These are phyloP conservation scores for Haberlea rhodopensis DNA, from an alignment of 257 asterid genomes.

Conservation along the genomic window DNA sequence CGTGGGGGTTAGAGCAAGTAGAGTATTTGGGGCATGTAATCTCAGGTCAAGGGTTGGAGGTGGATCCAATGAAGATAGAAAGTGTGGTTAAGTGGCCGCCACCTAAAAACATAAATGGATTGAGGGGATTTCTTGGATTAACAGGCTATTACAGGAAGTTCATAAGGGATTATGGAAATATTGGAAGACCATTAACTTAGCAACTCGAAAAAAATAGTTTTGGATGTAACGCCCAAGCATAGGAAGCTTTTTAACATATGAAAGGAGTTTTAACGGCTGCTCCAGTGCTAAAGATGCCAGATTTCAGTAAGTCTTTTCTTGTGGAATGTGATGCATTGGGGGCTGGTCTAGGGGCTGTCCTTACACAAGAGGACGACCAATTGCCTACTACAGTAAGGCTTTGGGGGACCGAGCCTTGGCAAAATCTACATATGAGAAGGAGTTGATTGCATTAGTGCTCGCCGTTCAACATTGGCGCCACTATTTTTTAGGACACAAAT, in stretches of 20 bases:
- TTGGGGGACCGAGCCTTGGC: neutral
- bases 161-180: neutral
- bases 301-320: neutral
- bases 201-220: neutral
- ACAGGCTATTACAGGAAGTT: neutral
- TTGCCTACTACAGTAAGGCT: neutral
- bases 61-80: neutral
- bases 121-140: slow-evolving; percentile 2
- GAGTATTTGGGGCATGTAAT: slow-evolving; percentile 3
- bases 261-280: neutral
- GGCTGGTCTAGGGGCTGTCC: neutral
- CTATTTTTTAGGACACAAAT: neutral
- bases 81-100: neutral
- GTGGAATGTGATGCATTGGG: slow-evolving; percentile 1
- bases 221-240: neutral
- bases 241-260: neutral
- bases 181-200: neutral
- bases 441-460: neutral
- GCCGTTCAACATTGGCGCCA: slow-evolving; percentile 5
- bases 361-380: neutral
- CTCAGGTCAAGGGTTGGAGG: neutral
- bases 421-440: slow-evolving; percentile 4
- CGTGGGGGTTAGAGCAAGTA: neutral
- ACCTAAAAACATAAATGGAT: neutral
- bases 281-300: neutral